These are phyloP conservation scores for Penicillium sp. DNA, from an alignment of 2,329 filamentous ascomycete species.

Conservation along the genomic window DNA sequence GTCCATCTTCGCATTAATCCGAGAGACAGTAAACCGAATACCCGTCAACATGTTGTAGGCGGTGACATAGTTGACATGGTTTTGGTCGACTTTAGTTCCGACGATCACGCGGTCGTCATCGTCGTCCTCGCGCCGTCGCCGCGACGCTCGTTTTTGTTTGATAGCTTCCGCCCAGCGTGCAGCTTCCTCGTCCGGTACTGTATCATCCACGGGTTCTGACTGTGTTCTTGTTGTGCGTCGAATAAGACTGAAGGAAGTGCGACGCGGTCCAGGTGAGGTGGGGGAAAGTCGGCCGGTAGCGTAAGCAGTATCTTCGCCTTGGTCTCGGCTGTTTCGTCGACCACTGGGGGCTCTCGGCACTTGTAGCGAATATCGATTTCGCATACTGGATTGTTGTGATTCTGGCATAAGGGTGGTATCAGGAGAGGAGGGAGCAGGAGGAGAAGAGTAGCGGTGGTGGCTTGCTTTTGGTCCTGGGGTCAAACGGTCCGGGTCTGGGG, in stretches of 20 bases:
- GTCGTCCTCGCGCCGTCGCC: constrained; percentile 81
- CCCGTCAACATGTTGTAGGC: constrained; percentile 99
- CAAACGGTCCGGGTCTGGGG: constrained; percentile 38
- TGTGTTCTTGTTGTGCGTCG: constrained; percentile 78
- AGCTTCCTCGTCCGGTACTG: constrained; percentile 86
- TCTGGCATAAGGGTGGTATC: constrained; percentile 59
- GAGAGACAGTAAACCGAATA: constrained; percentile 93
- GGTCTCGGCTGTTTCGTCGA: constrained; percentile 68
- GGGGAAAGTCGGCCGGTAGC: constrained; percentile 83
- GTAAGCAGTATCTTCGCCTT: constrained; percentile 63
- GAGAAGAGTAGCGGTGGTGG: constrained; percentile 46
- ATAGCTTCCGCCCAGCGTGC: constrained; percentile 91
- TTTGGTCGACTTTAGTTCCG: constrained; percentile 96
- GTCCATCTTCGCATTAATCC: constrained; percentile 96
- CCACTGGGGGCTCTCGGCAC: constrained; percentile 72
- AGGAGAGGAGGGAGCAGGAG: constrained; percentile 57
- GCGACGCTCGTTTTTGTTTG: constrained; percentile 84
- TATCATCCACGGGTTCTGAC: constrained; percentile 83
- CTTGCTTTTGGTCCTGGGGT: constrained; percentile 32
- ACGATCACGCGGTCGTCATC: constrained; percentile 89
- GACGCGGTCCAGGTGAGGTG: constrained; percentile 64
- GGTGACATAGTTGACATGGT: constrained; percentile 95
- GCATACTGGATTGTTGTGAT: constrained; percentile 62
- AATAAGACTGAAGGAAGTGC: constrained; percentile 81
- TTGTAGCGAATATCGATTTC: constrained; percentile 86